Conservation (phyloP, 2,329 filamentous ascomycete genomes). For the Exophiala xenobiotica region DNA sequence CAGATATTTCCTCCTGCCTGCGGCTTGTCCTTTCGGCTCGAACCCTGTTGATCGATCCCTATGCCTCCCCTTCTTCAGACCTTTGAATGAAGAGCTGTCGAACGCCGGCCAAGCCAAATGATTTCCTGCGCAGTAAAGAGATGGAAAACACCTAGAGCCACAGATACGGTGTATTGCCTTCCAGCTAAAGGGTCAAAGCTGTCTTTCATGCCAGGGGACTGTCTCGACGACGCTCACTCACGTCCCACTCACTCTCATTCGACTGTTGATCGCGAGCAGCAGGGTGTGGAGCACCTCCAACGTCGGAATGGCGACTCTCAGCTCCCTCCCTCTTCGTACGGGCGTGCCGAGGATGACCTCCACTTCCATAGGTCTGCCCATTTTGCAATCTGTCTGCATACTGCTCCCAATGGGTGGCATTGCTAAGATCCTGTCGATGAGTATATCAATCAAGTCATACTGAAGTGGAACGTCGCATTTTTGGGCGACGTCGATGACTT, state of each 20-base stretch:
- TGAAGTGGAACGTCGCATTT: slow-evolving; percentile 40
- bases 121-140: no score
- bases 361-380: slow-evolving; percentile 46
- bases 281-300: slow-evolving; percentile 40
- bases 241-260: slow-evolving; percentile 11
- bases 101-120: no score
- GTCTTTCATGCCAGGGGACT: no score
- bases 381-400: slow-evolving; percentile 47
- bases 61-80: no score
- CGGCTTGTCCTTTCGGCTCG: no score
- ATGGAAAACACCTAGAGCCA: no score
- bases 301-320: slow-evolving; percentile 41
- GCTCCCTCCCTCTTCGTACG: slow-evolving; percentile 40
- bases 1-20: no score
- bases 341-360: slow-evolving; percentile 49
- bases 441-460: slow-evolving; percentile 39
- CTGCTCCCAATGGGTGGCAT: slow-evolving; percentile 45
- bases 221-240: no score
- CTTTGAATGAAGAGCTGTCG: no score
- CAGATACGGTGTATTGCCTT: no score
- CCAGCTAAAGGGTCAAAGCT: no score
- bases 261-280: slow-evolving; percentile 24
- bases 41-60: no score
- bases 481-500: slow-evolving; percentile 44
- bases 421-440: slow-evolving; percentile 41